Percentiles rank a stretch among this genome's conserved stretches.
These are phyloP conservation scores for Starmerella bombicola DNA, from an alignment of 805 yeast species.

Conservation along the genomic window DNA sequence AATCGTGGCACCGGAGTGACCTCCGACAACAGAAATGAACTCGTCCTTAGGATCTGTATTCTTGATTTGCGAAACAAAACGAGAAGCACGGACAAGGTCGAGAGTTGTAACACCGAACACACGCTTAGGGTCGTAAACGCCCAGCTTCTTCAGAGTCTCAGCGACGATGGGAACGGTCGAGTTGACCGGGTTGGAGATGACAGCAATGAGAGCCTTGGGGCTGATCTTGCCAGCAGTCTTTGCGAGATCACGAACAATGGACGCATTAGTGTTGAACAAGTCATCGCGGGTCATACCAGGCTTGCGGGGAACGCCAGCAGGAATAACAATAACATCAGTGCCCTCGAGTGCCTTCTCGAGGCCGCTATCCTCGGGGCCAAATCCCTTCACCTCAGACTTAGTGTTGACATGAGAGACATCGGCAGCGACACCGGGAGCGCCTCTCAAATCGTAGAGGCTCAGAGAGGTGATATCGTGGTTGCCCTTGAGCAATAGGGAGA, in stretches of 20 bases:
- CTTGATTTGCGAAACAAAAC: constrained; percentile 64
- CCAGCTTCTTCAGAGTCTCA: constrained; percentile 74
- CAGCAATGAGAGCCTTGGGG: constrained; percentile 71
- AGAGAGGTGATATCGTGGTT: constrained; percentile 79
- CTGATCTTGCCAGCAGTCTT: constrained; percentile 66
- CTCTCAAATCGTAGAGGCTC: constrained; percentile 76
- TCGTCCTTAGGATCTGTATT: constrained; percentile 65
- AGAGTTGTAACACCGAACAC: constrained; percentile 93
- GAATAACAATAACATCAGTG: constrained; percentile 72
- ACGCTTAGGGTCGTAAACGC: constrained; percentile 82
- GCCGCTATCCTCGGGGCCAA: constrained; percentile 66
- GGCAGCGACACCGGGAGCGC: constrained; percentile 95
- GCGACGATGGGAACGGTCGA: constrained; percentile 95
- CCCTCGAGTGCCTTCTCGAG: constrained; percentile 57
- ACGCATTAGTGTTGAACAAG: constrained; percentile 89
- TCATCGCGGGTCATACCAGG: constrained; percentile 99
- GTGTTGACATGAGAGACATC: constrained; percentile 91
- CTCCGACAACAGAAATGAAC: constrained; percentile 82
- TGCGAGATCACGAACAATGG: constrained; percentile 87
- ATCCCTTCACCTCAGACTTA: constrained; percentile 77
- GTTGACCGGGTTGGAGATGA: constrained; percentile 93
- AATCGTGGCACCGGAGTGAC: constrained; percentile 94
- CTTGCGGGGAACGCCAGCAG: constrained; percentile 97
- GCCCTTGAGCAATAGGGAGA: constrained; percentile 69
- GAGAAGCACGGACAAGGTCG: constrained; percentile 79